Evolutionary conservation across 345 rosid genomes (phyloP).

Genomic region (Angophora floribunda): DNA sequence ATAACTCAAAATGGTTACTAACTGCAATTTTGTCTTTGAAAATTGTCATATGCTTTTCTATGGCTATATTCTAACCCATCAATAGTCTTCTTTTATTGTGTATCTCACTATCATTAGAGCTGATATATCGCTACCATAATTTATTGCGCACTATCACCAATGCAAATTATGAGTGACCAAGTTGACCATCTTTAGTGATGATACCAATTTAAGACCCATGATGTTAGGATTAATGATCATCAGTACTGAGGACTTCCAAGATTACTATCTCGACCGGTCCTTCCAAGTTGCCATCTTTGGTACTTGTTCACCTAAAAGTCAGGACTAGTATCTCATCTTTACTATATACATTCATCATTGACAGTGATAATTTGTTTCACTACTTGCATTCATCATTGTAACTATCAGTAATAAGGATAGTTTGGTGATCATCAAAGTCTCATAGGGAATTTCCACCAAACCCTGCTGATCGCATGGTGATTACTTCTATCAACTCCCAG

Average conservation of each 20-base stretch:
- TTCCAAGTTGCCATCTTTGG: not conserved
- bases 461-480: not conserved
- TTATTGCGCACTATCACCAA: too few relatives aligned
- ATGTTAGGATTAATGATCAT: not conserved
- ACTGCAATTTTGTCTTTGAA: too few relatives aligned
- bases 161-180: too few relatives aligned
- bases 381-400: not conserved
- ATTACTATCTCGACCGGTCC: not conserved
- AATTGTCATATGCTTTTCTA: too few relatives aligned
- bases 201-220: not conserved
- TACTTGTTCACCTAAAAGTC: not conserved
- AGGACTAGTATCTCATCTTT: accelerated
- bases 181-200: not conserved
- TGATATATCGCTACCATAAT: too few relatives aligned
- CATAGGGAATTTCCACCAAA: not conserved
- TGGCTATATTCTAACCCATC: too few relatives aligned
- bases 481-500: not conserved
- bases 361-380: not conserved
- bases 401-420: not conserved
- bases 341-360: not conserved
- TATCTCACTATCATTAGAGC: too few relatives aligned
- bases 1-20: too few relatives aligned
- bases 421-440: not conserved
- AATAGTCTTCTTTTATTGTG: too few relatives aligned
- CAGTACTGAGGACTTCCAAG: not conserved